phyloP scores from a whole-genome alignment of 2,329 filamentous ascomycete species.

The Aspergillus persii region DNA sequence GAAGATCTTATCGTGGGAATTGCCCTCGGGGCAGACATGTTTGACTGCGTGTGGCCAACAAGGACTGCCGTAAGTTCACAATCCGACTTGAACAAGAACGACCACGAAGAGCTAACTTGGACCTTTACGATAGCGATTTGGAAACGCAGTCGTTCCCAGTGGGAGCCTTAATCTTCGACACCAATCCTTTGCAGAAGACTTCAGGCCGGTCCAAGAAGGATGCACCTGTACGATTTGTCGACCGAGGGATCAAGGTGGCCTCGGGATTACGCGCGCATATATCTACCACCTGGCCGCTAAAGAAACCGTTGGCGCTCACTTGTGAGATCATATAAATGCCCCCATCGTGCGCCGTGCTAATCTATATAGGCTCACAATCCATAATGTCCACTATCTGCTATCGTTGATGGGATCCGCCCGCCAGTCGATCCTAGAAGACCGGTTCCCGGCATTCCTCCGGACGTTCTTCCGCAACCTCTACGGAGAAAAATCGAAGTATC shows the following conservation, averaged over 20 bases:
- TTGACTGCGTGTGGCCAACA: slow-evolving; percentile 98
- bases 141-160: slow-evolving; percentile 79
- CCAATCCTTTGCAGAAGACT: slow-evolving; percentile 72
- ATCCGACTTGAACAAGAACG: background rate
- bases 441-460: slow-evolving; percentile 73
- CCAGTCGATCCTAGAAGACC: slow-evolving; percentile 75
- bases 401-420: slow-evolving; percentile 74
- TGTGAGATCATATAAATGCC: slow-evolving; percentile 38
- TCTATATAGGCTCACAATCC: slow-evolving; percentile 71
- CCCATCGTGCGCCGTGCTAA: slow-evolving; percentile 8
- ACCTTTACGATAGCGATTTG: slow-evolving; percentile 63
- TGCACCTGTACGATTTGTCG: slow-evolving; percentile 80
- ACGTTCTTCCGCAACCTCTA: slow-evolving; percentile 77
- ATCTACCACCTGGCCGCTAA: slow-evolving; percentile 90
- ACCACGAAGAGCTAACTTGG: slow-evolving; percentile 4
- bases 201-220: slow-evolving; percentile 75
- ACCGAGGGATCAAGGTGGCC: slow-evolving; percentile 61
- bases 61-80: slow-evolving; percentile 67
- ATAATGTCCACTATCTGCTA: slow-evolving; percentile 93
- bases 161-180: slow-evolving; percentile 86
- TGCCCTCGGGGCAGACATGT: slow-evolving; percentile 96
- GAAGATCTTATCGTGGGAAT: slow-evolving; percentile 93
- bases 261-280: slow-evolving; percentile 84
- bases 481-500: slow-evolving; percentile 64
- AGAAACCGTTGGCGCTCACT: slow-evolving; percentile 85